These are phyloP conservation scores for Talaromyces funiculosus DNA, from an alignment of 2,329 filamentous ascomycete species.

Conservation along the genomic window DNA sequence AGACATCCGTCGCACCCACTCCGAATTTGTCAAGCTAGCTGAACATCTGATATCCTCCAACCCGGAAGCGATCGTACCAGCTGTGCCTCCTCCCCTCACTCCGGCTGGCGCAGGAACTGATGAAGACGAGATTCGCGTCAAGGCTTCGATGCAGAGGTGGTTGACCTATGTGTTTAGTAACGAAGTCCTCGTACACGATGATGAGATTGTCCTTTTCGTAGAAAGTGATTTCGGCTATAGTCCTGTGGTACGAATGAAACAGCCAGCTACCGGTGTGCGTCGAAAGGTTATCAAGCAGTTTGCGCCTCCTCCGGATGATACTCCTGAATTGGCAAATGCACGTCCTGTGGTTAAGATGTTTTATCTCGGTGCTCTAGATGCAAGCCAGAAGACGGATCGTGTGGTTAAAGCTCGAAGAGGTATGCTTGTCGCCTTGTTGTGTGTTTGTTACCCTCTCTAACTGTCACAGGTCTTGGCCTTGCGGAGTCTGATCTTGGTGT, in stretches of 20 bases:
- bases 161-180: conserved; percentile 89
- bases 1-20: conserved; percentile 90
- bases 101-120: conserved; percentile 93
- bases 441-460: background rate
- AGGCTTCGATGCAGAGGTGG: conserved; percentile 87
- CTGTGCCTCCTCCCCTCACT: conserved; percentile 89
- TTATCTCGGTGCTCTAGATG: conserved; percentile 91
- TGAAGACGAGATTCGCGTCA: conserved; percentile 86
- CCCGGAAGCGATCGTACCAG: conserved; percentile 87
- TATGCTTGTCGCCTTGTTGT: conserved; percentile 39
- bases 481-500: conserved; percentile 90
- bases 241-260: conserved; percentile 89
- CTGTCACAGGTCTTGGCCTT: conserved; percentile 68
- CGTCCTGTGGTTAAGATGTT: conserved; percentile 91
- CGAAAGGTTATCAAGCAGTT: conserved; percentile 98
- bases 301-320: conserved; percentile 93
- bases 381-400: conserved; percentile 93
- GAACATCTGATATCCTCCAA: conserved; percentile 97
- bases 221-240: conserved; percentile 98
- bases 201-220: conserved; percentile 97
- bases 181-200: conserved; percentile 86
- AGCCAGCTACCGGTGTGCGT: conserved; percentile 90
- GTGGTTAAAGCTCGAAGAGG: conserved; percentile 88
- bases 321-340: conserved; percentile 84
- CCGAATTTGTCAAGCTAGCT: conserved; percentile 92